These are phyloP conservation scores for Metschnikowia amazonensis DNA, from an alignment of 805 yeast genomes.

Conservation along the genomic window DNA sequence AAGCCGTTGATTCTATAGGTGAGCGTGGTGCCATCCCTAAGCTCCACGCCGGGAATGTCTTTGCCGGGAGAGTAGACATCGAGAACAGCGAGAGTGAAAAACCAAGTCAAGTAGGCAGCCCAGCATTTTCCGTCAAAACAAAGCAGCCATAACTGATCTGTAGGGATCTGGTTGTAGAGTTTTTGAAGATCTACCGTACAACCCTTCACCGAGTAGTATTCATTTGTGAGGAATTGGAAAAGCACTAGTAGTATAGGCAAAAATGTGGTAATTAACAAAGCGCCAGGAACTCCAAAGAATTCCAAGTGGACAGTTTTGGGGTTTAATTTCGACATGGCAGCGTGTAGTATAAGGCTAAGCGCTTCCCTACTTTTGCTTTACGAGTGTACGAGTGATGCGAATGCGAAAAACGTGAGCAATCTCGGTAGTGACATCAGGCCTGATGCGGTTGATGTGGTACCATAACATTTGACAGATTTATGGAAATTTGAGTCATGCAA, in stretches of 20 bases:
- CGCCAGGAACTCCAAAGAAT: conserved; percentile 78
- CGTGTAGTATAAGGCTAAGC: neutral
- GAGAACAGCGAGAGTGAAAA: conserved; percentile 55
- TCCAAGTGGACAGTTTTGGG: conserved; percentile 71
- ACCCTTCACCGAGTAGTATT: conserved; percentile 51
- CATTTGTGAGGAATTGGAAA: conserved; percentile 61
- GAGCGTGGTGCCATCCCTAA: conserved; percentile 74
- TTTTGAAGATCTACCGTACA: conserved; percentile 37
- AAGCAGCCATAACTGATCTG: conserved; percentile 22
- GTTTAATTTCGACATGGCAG: conserved; percentile 43
- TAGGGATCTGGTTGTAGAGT: conserved; percentile 36
- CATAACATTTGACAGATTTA: too few relatives aligned
- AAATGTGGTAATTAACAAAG: conserved; percentile 57
- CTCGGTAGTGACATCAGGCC: neutral
- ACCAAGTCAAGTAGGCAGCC: conserved; percentile 71
- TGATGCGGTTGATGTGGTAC: too few relatives aligned
- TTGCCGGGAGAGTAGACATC: conserved; percentile 71
- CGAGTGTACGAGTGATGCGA: conserved; percentile 2
- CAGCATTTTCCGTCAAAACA: conserved; percentile 50
- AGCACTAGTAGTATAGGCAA: conserved; percentile 62
- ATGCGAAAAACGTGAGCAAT: conserved; percentile 1
- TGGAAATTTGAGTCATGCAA: too few relatives aligned
- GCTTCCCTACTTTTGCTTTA: neutral
- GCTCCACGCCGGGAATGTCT: conserved; percentile 55
- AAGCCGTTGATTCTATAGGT: conserved; percentile 80